phyloP scores from a whole-genome alignment of 805 yeast genomes.

The Grigorovia transvaalensis region DNA sequence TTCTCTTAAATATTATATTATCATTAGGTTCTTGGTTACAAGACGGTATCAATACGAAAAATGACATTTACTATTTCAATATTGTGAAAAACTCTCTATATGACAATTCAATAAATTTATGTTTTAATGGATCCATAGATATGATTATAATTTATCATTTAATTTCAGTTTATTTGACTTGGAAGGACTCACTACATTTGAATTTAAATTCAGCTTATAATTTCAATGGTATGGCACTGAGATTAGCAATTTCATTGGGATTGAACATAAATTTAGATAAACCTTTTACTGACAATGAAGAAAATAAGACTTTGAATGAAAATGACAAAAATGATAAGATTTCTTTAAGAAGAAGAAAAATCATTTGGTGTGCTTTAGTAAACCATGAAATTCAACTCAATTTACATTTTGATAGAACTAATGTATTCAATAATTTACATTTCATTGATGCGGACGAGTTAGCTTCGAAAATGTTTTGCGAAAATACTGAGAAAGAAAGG shows the following conservation, averaged over 20 bases:
- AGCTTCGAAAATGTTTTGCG: neutral
- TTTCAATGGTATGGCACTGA: conserved; percentile 50
- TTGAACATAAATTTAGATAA: conserved; percentile 15
- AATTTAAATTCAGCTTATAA: conserved; percentile 34
- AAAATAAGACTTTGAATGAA: too few relatives aligned
- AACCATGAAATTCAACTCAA: conserved; percentile 56
- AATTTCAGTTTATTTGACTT: conserved; percentile 51
- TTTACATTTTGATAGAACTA: conserved; percentile 20
- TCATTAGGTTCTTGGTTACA: conserved; percentile 65
- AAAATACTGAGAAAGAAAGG: neutral
- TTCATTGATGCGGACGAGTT: neutral
- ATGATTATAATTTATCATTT: conserved; percentile 43
- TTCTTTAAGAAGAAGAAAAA: conserved; percentile 37
- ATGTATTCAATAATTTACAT: conserved; percentile 1
- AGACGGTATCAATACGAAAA: conserved; percentile 40
- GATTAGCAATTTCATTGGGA: conserved; percentile 61
- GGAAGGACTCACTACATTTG: conserved; percentile 53
- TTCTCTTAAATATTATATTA: conserved; percentile 44
- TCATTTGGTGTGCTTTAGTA: conserved; percentile 62
- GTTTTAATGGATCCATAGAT: conserved; percentile 41
- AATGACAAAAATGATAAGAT: conserved; percentile 24
- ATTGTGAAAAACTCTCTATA: conserved; percentile 37
- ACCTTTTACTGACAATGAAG: neutral
- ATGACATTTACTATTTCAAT: conserved; percentile 47
- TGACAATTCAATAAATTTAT: neutral